Evolutionary conservation across 306 rosid species (phyloP), one percentile per base, ranked within the genome.

Genomic region (Erythrophleum fordii): DNA sequence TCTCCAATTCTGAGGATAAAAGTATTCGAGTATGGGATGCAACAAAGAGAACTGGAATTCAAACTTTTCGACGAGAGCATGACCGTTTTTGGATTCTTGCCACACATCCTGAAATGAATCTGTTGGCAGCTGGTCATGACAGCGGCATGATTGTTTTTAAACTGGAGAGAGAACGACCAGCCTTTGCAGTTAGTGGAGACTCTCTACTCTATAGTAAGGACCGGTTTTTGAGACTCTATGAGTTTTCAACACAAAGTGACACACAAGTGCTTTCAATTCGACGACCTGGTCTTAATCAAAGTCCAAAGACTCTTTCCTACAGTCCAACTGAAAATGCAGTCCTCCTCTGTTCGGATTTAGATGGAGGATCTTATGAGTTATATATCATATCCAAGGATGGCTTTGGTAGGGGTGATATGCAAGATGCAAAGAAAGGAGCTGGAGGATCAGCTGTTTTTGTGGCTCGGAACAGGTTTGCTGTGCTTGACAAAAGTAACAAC

Each of bases 51-150:
- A 91, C 98, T 62, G 97, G 98, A 76, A 81, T 95, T 41, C 98
- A 95, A 88, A 95, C 98, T 35, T 95, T 95, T 76, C 95, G 98
- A 65, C 85, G 98, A 22, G 98, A 95, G 80, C 98, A 92, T 59
- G 98, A 95, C 81, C 92, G 98, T 34, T 95, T 95, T 83, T 95
- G 98, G 98, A 95, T 95, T 87, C 98, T 95, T 81, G 85, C 97
- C 35, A 80, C 97, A 72, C 98, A 95, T 79, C 98, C 98, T 61
- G 97, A 95, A 86, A 95, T 95, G 97, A 95, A 95, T 88, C 88
- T 95, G 69, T 84, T 95, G 88, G 98, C 98, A 37, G 98, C 98
- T 26, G 98, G 97, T 73, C 98, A 95, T 84, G 98, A 95, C 79
- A 95, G 97, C 74, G 98, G 98, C 56, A 90, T 95, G 98, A 90